These are phyloP conservation scores for Alternaria ethzedia DNA, from an alignment of 2,329 filamentous ascomycete genomes.

Conservation along the genomic window DNA sequence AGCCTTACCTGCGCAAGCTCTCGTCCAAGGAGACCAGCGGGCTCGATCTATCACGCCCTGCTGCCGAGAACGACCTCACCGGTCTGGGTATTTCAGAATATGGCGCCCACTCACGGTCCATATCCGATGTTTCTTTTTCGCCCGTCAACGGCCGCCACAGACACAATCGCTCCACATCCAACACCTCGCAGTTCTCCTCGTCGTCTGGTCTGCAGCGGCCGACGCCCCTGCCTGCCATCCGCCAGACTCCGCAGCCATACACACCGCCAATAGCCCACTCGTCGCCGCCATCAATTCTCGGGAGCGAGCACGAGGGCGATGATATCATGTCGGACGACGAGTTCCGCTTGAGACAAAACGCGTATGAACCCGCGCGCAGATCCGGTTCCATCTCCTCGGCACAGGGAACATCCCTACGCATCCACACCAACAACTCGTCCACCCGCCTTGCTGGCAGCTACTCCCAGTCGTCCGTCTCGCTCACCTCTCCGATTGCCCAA, in stretches of 20 bases:
- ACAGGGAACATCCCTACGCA: constrained; percentile 46
- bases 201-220: constrained; percentile 57
- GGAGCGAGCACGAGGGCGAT: constrained; percentile 52
- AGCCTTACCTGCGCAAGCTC: constrained; percentile 62
- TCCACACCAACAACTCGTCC: constrained; percentile 48
- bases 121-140: constrained; percentile 53
- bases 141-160: constrained; percentile 49
- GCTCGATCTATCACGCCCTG: constrained; percentile 62
- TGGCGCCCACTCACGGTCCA: constrained; percentile 46
- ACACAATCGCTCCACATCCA: constrained; percentile 62
- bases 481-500: constrained; percentile 51
- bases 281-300: constrained; percentile 57
- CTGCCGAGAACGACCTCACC: constrained; percentile 60
- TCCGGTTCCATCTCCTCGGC: constrained; percentile 55
- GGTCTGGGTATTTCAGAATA: constrained; percentile 63
- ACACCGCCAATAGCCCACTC: constrained; percentile 60
- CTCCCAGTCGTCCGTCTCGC: constrained; percentile 61
- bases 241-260: constrained; percentile 61
- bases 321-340: constrained; percentile 57
- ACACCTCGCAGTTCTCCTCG: constrained; percentile 61
- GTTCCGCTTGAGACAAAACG: constrained; percentile 48
- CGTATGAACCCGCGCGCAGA: constrained; percentile 48
- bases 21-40: constrained; percentile 57
- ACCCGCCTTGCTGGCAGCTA: constrained; percentile 56
- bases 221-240: constrained; percentile 61